phyloP scores from a whole-genome alignment of 2,329 filamentous ascomycete species.

The Trichoderma oligosporum region DNA sequence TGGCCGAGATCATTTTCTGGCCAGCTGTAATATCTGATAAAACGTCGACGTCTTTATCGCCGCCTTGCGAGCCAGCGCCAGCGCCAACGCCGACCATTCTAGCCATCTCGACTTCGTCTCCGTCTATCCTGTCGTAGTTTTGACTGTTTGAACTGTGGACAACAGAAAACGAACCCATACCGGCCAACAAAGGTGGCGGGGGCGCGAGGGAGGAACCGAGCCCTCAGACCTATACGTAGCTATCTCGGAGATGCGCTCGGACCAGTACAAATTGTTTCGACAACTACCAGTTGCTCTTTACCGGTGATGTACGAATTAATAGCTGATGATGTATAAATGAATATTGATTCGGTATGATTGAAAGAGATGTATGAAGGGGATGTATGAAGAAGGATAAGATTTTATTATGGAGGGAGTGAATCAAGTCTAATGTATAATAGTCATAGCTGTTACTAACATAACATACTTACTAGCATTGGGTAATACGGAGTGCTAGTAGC shows the following conservation, averaged over 20 bases:
- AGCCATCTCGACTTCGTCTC: slow-evolving; percentile 31
- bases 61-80: slow-evolving; percentile 21
- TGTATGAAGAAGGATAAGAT: not conserved
- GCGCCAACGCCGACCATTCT: slow-evolving; percentile 27
- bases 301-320: not conserved
- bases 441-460: slow-evolving; percentile 5
- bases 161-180: slow-evolving; percentile 21
- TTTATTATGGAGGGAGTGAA: not conserved
- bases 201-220: slow-evolving; percentile 17
- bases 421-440: slow-evolving; percentile 2
- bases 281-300: too few relatives aligned
- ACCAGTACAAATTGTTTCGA: not conserved
- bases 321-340: not conserved
- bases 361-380: not conserved
- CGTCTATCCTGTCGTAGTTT: slow-evolving; percentile 30
- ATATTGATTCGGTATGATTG: not conserved
- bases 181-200: not conserved
- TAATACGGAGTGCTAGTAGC: not conserved
- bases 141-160: slow-evolving; percentile 23
- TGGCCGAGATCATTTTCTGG: slow-evolving; percentile 94
- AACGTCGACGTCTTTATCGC: slow-evolving; percentile 32
- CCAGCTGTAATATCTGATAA: slow-evolving; percentile 69
- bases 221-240: slow-evolving; percentile 1
- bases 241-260: slow-evolving; percentile 18
- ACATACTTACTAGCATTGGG: not conserved